phyloP scores from a whole-genome alignment of 2,329 filamentous ascomycete species.

The Nigrograna mackinnonii region DNA sequence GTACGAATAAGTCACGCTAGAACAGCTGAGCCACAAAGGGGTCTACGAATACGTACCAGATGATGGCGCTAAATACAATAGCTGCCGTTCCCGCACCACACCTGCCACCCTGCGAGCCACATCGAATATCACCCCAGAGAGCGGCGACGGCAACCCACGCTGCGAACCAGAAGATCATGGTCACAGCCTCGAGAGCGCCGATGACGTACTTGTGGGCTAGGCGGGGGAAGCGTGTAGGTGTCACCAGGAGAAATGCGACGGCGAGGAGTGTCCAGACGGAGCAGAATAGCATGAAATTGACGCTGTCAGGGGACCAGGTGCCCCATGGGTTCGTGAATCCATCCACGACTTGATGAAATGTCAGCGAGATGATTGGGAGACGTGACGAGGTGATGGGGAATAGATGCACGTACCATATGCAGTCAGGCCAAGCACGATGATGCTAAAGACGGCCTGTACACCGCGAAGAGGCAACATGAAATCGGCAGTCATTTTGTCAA shows the following conservation, averaged over 20 bases:
- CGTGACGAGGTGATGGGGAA: background rate
- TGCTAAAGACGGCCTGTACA: conserved; percentile 68
- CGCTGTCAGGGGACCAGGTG: conserved; percentile 55
- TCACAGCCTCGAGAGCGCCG: conserved; percentile 70
- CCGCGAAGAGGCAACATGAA: conserved; percentile 68
- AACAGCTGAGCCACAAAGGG: background rate
- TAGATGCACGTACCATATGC: conserved; percentile 74
- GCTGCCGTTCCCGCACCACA: conserved; percentile 67
- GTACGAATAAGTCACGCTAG: background rate
- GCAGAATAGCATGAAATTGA: conserved; percentile 82
- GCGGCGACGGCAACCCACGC: conserved; percentile 79
- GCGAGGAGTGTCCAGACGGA: conserved; percentile 73
- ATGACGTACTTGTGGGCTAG: conserved; percentile 71
- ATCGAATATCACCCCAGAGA: conserved; percentile 60
- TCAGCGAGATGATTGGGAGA: background rate
- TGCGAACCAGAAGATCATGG: conserved; percentile 89
- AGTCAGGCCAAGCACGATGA: conserved; percentile 78
- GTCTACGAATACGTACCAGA: conserved; percentile 52
- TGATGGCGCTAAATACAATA: conserved; percentile 69
- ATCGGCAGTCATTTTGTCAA: conserved; percentile 36
- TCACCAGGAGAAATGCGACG: conserved; percentile 71
- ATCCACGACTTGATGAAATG: conserved; percentile 57
- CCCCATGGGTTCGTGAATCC: conserved; percentile 52
- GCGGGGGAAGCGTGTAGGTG: conserved; percentile 62
- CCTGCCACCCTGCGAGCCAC: conserved; percentile 46